Evolutionary conservation across 2,329 filamentous ascomycete species (phyloP), one percentile per base, ranked within the genome.

Genomic region (Blastomyces silverae): DNA sequence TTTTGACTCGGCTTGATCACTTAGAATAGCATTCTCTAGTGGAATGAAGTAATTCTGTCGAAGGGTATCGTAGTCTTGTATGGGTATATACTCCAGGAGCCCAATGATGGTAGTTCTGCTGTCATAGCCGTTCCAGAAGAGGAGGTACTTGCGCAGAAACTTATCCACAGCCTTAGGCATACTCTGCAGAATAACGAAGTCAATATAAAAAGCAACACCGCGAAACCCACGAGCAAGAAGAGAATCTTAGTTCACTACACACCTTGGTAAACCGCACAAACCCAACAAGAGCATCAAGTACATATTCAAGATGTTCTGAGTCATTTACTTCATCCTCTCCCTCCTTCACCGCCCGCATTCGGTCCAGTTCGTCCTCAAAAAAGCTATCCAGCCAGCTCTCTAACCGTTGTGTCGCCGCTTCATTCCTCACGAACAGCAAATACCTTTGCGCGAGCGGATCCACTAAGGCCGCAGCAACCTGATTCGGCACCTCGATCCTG

Each of bases 401-500:
- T 46, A 76, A 69, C 57, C 75, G 73, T 50, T 69, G 69, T 44
- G 69, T 69, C 83, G 80, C 73, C 73, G 72, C 76, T 46, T 84
- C 82, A 1, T 87, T 84, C 61, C 84, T 83, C 39, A 90, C 77
- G n/a, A 89, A 78, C 44, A 91, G 78, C 31, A 93, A 80, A 63
- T 81, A 84, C 72, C 93, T 94, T 73, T 93, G 90, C 1, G 93
- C 82, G 39, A 95, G 79, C 2, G 88, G 88, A 71, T 95, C 89
- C 1, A 84, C 85, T 17, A 95, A 79, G 3, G 90, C 86, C 5
- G 91, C 89, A 52, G 92, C 86, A 1, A 95, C 81, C 75, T 96
- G 91, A 67, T 89, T 92, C 0, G 91, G 91, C 52, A 92, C 79
- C 74, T 94, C 89, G 34, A 96, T 87, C 69, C 83, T 89, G 69